Evolutionary conservation across 1,284 basidiomycete genomes (phyloP), one percentile per base, ranked within the genome.

Genomic region (Tilletia setariae): DNA sequence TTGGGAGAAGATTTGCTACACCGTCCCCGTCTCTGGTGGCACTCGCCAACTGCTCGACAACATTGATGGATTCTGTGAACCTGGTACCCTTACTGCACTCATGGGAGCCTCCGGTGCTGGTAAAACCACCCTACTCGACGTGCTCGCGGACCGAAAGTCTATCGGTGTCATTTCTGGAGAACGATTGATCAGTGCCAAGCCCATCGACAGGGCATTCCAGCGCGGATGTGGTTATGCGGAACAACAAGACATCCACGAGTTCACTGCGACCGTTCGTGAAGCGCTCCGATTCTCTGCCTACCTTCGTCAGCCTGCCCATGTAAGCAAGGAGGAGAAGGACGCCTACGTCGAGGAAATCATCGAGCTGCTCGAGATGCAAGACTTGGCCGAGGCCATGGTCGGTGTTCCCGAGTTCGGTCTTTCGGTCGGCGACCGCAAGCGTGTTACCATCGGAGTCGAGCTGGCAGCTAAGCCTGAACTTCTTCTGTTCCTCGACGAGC

Each of bases 201-300:
- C 85, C 3, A 86, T 91, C 44, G 90, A 90, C 1, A 74, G 84
- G 13, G 90, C 91, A 72, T 94, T 94, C 86, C 88, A 90, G 77
- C 84, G 87, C 67, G 85, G 85, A 51, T 87, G 86, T 49, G 87
- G 85, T 53, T 80, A 77, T 62, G 91, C 90, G 43, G 90, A 93
- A 79, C 92, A 93, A 83, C 89, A 90, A 87, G 92, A 94, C 77
- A 74, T 81, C 40, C 93, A 94, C 81, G 91, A 93, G 83, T 90
- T 88, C 71, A 92, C 90, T 13, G 88, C 92, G 4, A 87, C 90
- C 7, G 92, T 95, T 7, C 87, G 91, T 32, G 93, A 96, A 78
- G 91, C 93, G 0, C 84, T 96, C 0, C 84, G 87, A 25, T 93
- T 94, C 84, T 91, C 90, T 9, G 93, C 93, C 0, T 85, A 89